phyloP scores from a whole-genome alignment of 495 filamentous ascomycete genomes.

The Penicillium taxi region DNA sequence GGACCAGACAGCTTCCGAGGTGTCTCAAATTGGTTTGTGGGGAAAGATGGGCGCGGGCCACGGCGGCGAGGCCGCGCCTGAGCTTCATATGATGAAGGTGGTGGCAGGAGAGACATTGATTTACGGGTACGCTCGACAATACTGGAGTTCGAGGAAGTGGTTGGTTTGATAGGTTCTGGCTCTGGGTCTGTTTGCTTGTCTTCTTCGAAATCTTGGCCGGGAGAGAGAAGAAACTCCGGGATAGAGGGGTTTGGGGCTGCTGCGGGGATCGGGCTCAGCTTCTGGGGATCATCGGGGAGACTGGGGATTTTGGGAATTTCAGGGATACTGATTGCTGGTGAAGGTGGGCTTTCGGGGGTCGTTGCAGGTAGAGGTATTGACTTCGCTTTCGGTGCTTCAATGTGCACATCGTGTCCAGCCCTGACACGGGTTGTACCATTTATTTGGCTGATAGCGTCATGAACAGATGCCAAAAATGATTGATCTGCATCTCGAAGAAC shows the following conservation, averaged over 20 bases:
- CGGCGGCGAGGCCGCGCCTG: constrained; percentile 19
- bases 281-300: too few species aligned
- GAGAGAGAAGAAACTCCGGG: constrained; percentile 15
- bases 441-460: constrained; percentile 46
- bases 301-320: too few species aligned
- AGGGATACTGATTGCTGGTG: too few species aligned
- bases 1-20: constrained; percentile 29
- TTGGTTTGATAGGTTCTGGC: constrained; percentile 21
- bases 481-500: constrained; percentile 40
- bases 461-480: constrained; percentile 48
- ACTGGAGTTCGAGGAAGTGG: constrained; percentile 26
- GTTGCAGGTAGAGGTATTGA: too few species aligned
- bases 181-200: constrained; percentile 14
- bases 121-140: constrained; percentile 72
- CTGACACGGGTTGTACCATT: constrained; percentile 43
- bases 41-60: constrained; percentile 45
- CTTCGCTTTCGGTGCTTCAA: too few species aligned
- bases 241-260: constrained; percentile 5
- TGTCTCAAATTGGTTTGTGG: constrained; percentile 56
- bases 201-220: constrained; percentile 4
- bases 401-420: too few species aligned
- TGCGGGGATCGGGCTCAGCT: too few species aligned
- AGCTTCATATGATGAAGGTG: constrained; percentile 16
- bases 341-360: too few species aligned
- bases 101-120: constrained; percentile 60